Evolutionary conservation across 1,284 basidiomycete species (phyloP).

Genomic region (Ustanciosporium gigantosporum): DNA sequence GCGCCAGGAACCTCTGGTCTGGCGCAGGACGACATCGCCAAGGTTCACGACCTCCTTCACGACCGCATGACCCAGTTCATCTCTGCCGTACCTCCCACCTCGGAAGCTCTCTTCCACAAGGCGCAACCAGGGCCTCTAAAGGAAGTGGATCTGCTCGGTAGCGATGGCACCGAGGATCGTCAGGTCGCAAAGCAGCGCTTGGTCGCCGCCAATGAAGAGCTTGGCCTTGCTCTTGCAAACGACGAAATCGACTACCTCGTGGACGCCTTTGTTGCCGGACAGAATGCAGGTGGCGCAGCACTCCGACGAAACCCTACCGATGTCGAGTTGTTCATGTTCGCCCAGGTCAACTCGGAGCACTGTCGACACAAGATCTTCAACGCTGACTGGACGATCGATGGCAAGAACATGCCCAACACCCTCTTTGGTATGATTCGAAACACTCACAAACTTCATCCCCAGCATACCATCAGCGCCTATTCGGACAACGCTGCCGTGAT

Average conservation of each 20-base stretch:
- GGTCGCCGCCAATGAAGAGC: constrained; percentile 75
- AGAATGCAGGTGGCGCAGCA: constrained; percentile 63
- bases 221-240: constrained; percentile 85
- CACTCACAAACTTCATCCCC: constrained; percentile 78
- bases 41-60: constrained; percentile 42
- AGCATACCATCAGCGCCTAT: constrained; percentile 86
- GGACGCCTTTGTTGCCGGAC: constrained; percentile 73
- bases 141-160: constrained; percentile 67
- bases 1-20: constrained; percentile 54
- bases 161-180: constrained; percentile 42
- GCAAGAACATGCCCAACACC: constrained; percentile 70
- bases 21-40: constrained; percentile 27
- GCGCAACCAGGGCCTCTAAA: constrained; percentile 73
- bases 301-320: constrained; percentile 69
- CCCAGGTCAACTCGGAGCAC: constrained; percentile 99
- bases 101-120: constrained; percentile 73
- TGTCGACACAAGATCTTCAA: constrained; percentile 99
- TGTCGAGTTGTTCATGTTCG: constrained; percentile 99
- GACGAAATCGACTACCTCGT: constrained; percentile 94
- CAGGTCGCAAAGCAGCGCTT: constrained; percentile 63
- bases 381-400: constrained; percentile 90
- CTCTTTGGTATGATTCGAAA: constrained; percentile 98
- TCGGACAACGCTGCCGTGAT: constrained; percentile 98
- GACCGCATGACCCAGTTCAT: constrained; percentile 94
- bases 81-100: constrained; percentile 64